phyloP scores from a whole-genome alignment of 1,284 basidiomycete genomes.

The Golubevia sp. region DNA sequence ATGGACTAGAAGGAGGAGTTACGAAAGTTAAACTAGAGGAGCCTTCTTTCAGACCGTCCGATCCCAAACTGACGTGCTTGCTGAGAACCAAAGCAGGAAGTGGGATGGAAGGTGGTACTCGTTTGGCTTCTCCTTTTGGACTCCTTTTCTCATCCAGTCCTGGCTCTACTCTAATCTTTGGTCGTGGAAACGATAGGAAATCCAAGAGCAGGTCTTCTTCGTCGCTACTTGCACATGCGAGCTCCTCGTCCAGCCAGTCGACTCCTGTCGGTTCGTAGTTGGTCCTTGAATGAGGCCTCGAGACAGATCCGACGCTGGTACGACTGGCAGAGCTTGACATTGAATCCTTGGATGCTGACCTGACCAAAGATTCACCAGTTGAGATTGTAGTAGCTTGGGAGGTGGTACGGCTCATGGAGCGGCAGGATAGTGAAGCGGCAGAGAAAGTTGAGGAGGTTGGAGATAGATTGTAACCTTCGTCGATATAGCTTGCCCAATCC shows the following conservation, averaged over 20 bases:
- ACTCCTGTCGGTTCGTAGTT: not conserved
- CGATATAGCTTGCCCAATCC: not conserved
- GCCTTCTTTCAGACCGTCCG: too few species aligned
- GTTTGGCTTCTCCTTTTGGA: not conserved
- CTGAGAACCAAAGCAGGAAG: too few species aligned
- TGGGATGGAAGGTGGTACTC: not conserved
- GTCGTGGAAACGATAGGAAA: not conserved
- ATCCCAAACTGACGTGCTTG: too few species aligned
- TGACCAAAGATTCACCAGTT: not conserved
- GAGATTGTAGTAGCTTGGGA: not conserved
- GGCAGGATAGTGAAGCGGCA: not conserved
- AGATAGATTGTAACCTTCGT: not conserved
- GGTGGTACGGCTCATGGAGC: not conserved
- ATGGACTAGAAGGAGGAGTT: not conserved
- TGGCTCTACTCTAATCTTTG: not conserved
- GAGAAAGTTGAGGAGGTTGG: not conserved
- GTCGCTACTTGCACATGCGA: not conserved
- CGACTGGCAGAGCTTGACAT: not conserved
- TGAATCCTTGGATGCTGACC: not conserved
- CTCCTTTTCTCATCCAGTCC: not conserved
- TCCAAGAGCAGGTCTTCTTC: not conserved
- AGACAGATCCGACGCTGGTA: not conserved
- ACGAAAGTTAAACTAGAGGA: not conserved
- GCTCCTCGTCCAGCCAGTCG: not conserved
- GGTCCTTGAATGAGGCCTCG: not conserved